A percentile compares a stretch with the other conserved stretches of the same genome.
Evolutionary conservation across 805 yeast species (phyloP).

Genomic region (Sugiyamaella chiloensis): DNA sequence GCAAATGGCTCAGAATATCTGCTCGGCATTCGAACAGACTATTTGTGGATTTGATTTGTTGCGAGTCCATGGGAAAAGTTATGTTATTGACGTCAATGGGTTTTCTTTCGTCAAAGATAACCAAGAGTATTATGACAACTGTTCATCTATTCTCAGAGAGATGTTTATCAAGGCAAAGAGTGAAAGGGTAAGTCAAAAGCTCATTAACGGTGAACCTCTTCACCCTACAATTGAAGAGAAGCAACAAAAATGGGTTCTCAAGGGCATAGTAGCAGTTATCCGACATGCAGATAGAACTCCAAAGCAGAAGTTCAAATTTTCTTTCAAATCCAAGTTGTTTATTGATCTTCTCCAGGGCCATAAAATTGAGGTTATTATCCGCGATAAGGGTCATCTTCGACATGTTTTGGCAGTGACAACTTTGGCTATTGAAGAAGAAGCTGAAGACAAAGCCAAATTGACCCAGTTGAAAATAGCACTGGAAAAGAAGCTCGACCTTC

Average conservation of each 20-base stretch:
- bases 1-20: conserved; percentile 73
- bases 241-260: conserved; percentile 93
- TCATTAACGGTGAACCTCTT: conserved; percentile 41
- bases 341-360: conserved; percentile 88
- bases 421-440: conserved; percentile 61
- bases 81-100: conserved; percentile 96
- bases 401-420: conserved; percentile 83
- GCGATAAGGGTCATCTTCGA: conserved; percentile 81
- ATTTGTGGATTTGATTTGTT: conserved; percentile 96
- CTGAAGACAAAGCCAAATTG: conserved; percentile 79
- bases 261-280: conserved; percentile 85
- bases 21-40: conserved; percentile 78
- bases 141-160: conserved; percentile 72
- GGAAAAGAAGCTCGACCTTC: conserved; percentile 82
- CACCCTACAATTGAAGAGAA: conserved; percentile 49
- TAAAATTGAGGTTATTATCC: conserved; percentile 90
- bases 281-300: conserved; percentile 99
- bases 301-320: conserved; percentile 93
- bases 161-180: conserved; percentile 63
- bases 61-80: conserved; percentile 83
- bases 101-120: conserved; percentile 97
- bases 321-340: conserved; percentile 84
- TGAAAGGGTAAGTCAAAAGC: conserved; percentile 16
- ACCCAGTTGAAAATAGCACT: conserved; percentile 75
- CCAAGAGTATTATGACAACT: conserved; percentile 74